Base-by-base conservation (phyloP, 2,329 filamentous ascomycete genomes). In the Tympanopsis confertula region DNA sequence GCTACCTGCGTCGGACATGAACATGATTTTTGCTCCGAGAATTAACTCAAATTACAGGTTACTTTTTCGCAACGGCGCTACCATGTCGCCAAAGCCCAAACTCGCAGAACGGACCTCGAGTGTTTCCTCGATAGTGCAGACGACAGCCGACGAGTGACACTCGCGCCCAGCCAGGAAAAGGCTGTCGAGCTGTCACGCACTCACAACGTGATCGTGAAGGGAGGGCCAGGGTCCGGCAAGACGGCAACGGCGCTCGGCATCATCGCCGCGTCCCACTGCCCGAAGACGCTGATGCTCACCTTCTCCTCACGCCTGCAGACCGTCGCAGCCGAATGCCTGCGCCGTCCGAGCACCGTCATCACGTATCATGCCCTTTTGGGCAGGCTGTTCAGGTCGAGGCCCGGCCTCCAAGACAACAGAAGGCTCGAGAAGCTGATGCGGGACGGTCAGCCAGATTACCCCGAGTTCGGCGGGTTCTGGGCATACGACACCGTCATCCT, bases 141-240 rank as follows among this genome's bases (percentile, higher is more conserved):
- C n/a, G n/a, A n/a, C n/a, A n/a, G n/a, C n/a, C n/a, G n/a, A n/a
- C n/a, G n/a, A n/a, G n/a, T n/a, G n/a, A n/a, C n/a, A n/a, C n/a
- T n/a, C n/a, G n/a, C n/a, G n/a, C n/a, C n/a, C n/a, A n/a, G n/a
- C n/a, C 53, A 56, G 36, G 14, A 37, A 4, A 37, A 37, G 14
- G 43, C 55, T 10, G 50, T 51, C 7, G 37, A 44, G 5, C 37
- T 48, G 2, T 49, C 49, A 14, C 29, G 35, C 12, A 39, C 29
- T 5, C 42, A 52, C 20, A 55, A 57, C 42, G 46, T 54, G 2
- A 44, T 57, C 5, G 53, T 57, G 10, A 56, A 54, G 1, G 54
- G 53, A 3, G 46, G 51, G 14, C 53, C 54, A 4, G 54, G 54
- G 0, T 52, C 54, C 1, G 54, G 54, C 1, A 57, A 57, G 37